These are phyloP conservation scores for Pichia ethanolica DNA, from an alignment of 805 yeast species.

Conservation along the genomic window DNA sequence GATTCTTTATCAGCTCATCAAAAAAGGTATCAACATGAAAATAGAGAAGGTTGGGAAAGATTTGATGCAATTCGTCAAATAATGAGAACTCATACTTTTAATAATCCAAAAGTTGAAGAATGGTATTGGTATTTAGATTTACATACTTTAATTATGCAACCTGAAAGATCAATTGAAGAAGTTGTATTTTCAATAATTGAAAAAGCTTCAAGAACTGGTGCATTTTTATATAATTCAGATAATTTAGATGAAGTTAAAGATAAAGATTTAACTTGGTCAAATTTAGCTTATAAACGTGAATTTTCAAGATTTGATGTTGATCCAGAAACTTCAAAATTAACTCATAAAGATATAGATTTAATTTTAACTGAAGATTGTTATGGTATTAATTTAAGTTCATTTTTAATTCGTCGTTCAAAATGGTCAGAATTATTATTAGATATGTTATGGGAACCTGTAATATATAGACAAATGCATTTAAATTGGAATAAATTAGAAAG, in stretches of 20 bases:
- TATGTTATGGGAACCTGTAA: conserved; percentile 35
- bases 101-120: conserved; percentile 21
- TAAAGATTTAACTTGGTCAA: conserved; percentile 1
- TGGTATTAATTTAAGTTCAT: conserved; percentile 36
- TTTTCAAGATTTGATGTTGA: conserved; percentile 32
- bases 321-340: conserved; percentile 12
- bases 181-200: conserved; percentile 27
- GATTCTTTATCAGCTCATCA: conserved; percentile 35
- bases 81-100: conserved; percentile 26
- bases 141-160: conserved; percentile 36
- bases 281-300: conserved; percentile 17
- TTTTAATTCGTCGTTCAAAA: conserved; percentile 30
- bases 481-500: conserved; percentile 24
- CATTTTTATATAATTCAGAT: conserved; percentile 14
- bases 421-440: conserved; percentile 34
- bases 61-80: conserved; percentile 30
- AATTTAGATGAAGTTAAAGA: neutral
- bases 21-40: conserved; percentile 42
- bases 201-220: neutral
- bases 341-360: conserved; percentile 30
- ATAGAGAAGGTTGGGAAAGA: conserved; percentile 40
- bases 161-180: conserved; percentile 29
- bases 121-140: conserved; percentile 39
- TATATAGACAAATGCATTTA: conserved; percentile 30
- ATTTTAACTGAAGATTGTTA: conserved; percentile 35